Conservation (phyloP, 2,329 filamentous ascomycete genomes). For the Aspergillus flavus region DNA sequence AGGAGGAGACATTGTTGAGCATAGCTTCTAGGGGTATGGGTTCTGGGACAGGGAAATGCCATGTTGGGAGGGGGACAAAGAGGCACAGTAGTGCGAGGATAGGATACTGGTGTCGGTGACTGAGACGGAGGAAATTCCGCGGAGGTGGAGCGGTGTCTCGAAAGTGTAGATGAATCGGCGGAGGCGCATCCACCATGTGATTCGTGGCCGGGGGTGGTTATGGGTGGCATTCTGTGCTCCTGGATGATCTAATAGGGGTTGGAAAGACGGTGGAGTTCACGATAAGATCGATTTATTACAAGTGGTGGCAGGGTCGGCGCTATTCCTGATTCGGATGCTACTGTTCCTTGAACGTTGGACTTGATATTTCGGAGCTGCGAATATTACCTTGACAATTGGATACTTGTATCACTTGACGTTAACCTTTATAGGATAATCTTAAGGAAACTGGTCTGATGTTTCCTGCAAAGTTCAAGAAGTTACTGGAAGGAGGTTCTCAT, state of each 20-base stretch:
- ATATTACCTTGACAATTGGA: no score
- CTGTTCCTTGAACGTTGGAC: no score
- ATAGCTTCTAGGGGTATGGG: not conserved
- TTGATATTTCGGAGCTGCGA: no score
- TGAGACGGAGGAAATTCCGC: slow-evolving; percentile 18
- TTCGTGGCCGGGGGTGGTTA: slow-evolving; percentile 1
- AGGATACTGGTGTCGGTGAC: slow-evolving; percentile 17
- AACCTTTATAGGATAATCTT: no score
- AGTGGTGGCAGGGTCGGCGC: not conserved
- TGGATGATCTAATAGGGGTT: not conserved
- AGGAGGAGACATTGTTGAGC: not conserved
- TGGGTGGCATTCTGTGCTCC: not conserved
- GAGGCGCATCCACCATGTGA: slow-evolving; percentile 20
- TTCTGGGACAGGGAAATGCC: slow-evolving; percentile 19
- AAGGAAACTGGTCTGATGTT: no score
- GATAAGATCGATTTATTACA: not conserved
- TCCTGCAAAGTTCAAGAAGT: no score
- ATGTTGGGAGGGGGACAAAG: slow-evolving; percentile 23
- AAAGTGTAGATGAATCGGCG: slow-evolving; percentile 9
- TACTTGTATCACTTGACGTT: no score
- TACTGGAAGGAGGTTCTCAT: no score
- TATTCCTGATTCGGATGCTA: not conserved
- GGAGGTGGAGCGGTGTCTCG: slow-evolving; percentile 17
- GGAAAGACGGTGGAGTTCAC: not conserved
- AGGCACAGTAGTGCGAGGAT: slow-evolving; percentile 22